phyloP scores from a whole-genome alignment of 208 protist species.

The Trypanosoma lewisi region DNA sequence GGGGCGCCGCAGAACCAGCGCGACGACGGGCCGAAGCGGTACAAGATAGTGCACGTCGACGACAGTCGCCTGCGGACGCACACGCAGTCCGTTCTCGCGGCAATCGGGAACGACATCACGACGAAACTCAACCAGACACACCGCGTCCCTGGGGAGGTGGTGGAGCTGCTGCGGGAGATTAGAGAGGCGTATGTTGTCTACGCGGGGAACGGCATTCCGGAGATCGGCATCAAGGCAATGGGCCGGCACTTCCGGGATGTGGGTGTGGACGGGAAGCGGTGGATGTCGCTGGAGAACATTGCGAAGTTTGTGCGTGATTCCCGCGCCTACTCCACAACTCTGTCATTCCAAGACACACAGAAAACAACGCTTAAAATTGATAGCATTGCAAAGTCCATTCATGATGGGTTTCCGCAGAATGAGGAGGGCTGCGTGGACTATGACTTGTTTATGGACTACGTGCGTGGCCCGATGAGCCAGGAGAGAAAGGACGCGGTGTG shows the following conservation, averaged over 20 bases:
- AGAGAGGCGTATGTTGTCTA: constrained; percentile 80
- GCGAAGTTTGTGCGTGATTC: constrained; percentile 69
- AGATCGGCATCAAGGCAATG: constrained; percentile 91
- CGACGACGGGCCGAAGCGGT: constrained; percentile 77
- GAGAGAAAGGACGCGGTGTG: constrained; percentile 76
- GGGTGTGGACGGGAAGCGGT: constrained; percentile 71
- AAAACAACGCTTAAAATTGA: constrained; percentile 34
- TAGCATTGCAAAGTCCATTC: constrained; percentile 43
- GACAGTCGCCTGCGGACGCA: constrained; percentile 52
- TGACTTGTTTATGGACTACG: constrained; percentile 82
- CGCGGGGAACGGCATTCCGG: constrained; percentile 78
- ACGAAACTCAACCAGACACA: constrained; percentile 41
- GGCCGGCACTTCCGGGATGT: constrained; percentile 78
- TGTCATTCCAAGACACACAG: constrained; percentile 44
- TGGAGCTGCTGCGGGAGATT: constrained; percentile 50
- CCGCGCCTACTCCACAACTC: constrained; percentile 39
- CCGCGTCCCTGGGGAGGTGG: constrained; percentile 41
- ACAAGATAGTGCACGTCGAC: constrained; percentile 83
- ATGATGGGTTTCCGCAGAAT: constrained; percentile 71
- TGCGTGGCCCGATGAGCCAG: constrained; percentile 84
- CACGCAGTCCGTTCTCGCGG: constrained; percentile 25
- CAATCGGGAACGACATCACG: constrained; percentile 34
- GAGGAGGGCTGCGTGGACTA: constrained; percentile 65
- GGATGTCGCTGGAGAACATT: constrained; percentile 75
- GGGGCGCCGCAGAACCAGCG: constrained; percentile 78